Evolutionary conservation across 1,284 basidiomycete genomes (phyloP).

Genomic region (Sporisorium exsertum): DNA sequence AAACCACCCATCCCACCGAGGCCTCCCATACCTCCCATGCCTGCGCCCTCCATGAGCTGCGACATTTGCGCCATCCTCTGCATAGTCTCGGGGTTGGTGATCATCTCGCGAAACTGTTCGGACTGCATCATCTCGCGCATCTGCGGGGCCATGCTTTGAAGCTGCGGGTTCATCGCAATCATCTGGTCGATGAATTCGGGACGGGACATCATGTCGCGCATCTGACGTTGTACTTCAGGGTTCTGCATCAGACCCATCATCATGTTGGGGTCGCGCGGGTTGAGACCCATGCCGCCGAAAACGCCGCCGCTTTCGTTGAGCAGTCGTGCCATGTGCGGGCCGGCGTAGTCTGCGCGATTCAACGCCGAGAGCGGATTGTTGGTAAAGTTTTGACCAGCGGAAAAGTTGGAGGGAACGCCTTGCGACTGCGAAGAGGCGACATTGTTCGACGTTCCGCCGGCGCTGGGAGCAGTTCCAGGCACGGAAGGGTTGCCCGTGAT

Average conservation of each 20-base stretch:
- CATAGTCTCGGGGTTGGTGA: constrained; percentile 66
- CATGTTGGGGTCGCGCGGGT: constrained; percentile 66
- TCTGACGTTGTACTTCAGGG: constrained; percentile 62
- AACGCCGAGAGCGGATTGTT: constrained; percentile 65
- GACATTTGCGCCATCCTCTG: constrained; percentile 62
- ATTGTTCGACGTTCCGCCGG: constrained; percentile 18
- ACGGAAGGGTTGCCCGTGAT: constrained; percentile 51
- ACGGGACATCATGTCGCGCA: constrained; percentile 62
- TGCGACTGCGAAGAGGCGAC: constrained; percentile 54
- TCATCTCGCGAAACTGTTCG: constrained; percentile 64
- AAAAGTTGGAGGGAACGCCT: constrained; percentile 64
- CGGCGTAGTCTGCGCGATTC: constrained; percentile 66
- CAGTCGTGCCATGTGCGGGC: constrained; percentile 66
- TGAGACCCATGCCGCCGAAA: constrained; percentile 63
- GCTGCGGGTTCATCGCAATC: constrained; percentile 64
- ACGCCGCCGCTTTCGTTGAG: constrained; percentile 61
- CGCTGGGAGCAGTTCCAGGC: constrained; percentile 34
- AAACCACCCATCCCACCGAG: constrained; percentile 37
- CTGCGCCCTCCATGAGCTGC: constrained; percentile 54
- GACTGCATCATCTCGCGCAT: constrained; percentile 65
- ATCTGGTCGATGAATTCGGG: constrained; percentile 68
- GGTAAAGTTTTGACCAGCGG: constrained; percentile 65
- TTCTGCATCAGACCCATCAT: constrained; percentile 66
- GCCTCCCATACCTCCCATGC: constrained; percentile 26
- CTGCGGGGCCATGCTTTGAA: constrained; percentile 62